A percentile compares a stretch with the other conserved stretches of the same genome.
Evolutionary conservation across 1,284 basidiomycete species (phyloP).

Genomic region (Cutaneotrichosporon dermatis): DNA sequence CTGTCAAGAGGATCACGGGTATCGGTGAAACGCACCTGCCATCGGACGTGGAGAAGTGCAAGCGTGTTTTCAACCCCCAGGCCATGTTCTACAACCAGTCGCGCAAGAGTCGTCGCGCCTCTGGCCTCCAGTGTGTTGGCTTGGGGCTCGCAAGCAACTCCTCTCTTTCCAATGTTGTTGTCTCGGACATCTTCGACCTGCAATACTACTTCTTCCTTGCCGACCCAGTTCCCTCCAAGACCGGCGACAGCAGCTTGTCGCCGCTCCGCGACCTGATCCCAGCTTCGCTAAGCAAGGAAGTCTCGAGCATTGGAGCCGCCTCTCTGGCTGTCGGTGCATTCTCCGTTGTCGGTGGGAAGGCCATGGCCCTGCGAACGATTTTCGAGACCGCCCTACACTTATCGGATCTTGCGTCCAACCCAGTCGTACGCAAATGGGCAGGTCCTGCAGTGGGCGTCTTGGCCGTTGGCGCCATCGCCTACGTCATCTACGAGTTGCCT

Average conservation of each 20-base stretch:
- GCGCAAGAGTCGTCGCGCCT: conserved; percentile 53
- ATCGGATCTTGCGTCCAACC: conserved; percentile 75
- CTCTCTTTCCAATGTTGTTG: conserved; percentile 45
- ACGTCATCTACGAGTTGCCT: conserved; percentile 84
- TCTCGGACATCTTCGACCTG: conserved; percentile 82
- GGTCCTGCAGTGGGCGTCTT: conserved; percentile 71
- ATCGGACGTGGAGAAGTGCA: conserved; percentile 68
- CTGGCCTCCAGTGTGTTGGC: conserved; percentile 39
- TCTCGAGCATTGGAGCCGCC: conserved; percentile 66
- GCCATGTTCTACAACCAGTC: conserved; percentile 71
- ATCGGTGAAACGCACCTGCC: conserved; percentile 79
- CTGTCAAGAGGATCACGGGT: conserved; percentile 65
- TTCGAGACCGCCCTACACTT: conserved; percentile 72
- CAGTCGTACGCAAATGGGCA: conserved; percentile 78
- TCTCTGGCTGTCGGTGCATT: conserved; percentile 78
- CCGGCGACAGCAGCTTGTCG: conserved; percentile 13
- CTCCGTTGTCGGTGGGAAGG: conserved; percentile 77
- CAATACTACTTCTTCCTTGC: conserved; percentile 64
- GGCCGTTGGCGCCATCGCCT: conserved; percentile 70
- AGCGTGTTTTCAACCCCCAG: conserved; percentile 85
- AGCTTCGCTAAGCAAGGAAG: conserved; percentile 28
- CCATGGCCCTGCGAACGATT: conserved; percentile 69
- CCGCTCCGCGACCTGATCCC: conserved; percentile 34
- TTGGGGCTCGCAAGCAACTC: conserved; percentile 41
- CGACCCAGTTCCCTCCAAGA: conserved; percentile 49